Percentiles rank a stretch among this genome's conserved stretches.
Evolutionary conservation across 1,284 basidiomycete species (phyloP).

Genomic region (Marasmius fiardii): DNA sequence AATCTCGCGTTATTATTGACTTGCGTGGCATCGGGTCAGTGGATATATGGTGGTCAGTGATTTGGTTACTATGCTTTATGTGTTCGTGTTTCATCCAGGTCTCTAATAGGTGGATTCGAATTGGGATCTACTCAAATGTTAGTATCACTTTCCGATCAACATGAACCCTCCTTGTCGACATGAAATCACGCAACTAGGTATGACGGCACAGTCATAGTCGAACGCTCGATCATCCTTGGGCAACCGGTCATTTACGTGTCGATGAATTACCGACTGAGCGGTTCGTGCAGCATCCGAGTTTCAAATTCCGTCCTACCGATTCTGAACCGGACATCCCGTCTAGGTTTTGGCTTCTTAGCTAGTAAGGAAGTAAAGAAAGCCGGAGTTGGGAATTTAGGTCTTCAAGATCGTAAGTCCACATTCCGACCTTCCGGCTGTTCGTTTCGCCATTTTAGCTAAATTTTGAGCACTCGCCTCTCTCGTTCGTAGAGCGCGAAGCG

Average conservation of each 20-base stretch:
- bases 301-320: neutral
- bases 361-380: constrained; percentile 39
- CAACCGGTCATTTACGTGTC: constrained; percentile 50
- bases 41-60: constrained; percentile 50
- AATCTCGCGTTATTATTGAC: neutral
- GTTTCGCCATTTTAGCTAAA: too few relatives aligned
- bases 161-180: constrained; percentile 17
- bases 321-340: too few relatives aligned
- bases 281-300: constrained; percentile 8
- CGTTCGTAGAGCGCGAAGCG: constrained; percentile 43
- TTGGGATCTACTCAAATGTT: constrained; percentile 34
- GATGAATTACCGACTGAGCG: constrained; percentile 47
- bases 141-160: neutral
- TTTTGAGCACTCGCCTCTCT: neutral
- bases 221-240: constrained; percentile 41
- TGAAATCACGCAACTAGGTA: constrained; percentile 33
- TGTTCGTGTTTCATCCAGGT: neutral
- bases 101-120: constrained; percentile 38
- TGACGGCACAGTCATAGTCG: constrained; percentile 42
- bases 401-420: constrained; percentile 37
- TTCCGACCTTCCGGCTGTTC: neutral
- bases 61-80: neutral
- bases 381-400: constrained; percentile 44
- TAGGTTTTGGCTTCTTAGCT: constrained; percentile 37
- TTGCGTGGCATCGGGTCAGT: constrained; percentile 27